phyloP scores from a whole-genome alignment of 2,329 filamentous ascomycete species.

The Cryoendolithus antarcticus region DNA sequence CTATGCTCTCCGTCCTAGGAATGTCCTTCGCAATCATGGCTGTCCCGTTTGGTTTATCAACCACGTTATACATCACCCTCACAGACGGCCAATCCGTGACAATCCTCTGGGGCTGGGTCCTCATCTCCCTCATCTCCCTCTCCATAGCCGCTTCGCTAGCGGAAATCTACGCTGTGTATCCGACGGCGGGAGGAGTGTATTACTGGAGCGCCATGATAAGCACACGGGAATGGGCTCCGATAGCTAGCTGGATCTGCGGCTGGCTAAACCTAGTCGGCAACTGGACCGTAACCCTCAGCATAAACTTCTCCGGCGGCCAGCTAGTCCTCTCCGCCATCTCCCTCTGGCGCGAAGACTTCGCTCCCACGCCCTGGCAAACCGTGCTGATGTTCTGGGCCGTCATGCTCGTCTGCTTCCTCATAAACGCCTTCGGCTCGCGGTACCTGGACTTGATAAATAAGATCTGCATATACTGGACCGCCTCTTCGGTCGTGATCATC shows the following conservation, averaged over 20 bases:
- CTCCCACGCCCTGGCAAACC: constrained; percentile 56
- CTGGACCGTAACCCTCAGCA: constrained; percentile 52
- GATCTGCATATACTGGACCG: constrained; percentile 62
- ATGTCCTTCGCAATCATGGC: constrained; percentile 66
- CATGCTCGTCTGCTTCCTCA: constrained; percentile 49
- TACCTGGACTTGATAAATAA: constrained; percentile 60
- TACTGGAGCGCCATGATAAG: constrained; percentile 58
- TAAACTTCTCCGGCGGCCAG: constrained; percentile 62
- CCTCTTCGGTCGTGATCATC: constrained; percentile 54
- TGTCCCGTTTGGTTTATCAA: constrained; percentile 54
- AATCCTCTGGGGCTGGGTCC: constrained; percentile 57
- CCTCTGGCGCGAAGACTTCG: constrained; percentile 57
- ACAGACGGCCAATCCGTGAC: constrained; percentile 57
- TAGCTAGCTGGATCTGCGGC: constrained; percentile 57
- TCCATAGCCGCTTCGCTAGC: constrained; percentile 54
- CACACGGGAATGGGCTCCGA: constrained; percentile 51
- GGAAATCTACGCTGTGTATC: constrained; percentile 58
- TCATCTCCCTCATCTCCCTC: constrained; percentile 51
- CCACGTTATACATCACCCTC: constrained; percentile 56
- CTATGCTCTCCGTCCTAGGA: constrained; percentile 58
- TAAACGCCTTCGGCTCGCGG: constrained; percentile 53
- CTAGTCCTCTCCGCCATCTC: constrained; percentile 55
- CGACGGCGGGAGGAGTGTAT: constrained; percentile 57
- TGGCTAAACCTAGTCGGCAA: constrained; percentile 64
- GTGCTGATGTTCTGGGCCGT: constrained; percentile 61